Conservation (phyloP, 2,329 filamentous ascomycete species). For the Pseudogymnoascus sp. region DNA sequence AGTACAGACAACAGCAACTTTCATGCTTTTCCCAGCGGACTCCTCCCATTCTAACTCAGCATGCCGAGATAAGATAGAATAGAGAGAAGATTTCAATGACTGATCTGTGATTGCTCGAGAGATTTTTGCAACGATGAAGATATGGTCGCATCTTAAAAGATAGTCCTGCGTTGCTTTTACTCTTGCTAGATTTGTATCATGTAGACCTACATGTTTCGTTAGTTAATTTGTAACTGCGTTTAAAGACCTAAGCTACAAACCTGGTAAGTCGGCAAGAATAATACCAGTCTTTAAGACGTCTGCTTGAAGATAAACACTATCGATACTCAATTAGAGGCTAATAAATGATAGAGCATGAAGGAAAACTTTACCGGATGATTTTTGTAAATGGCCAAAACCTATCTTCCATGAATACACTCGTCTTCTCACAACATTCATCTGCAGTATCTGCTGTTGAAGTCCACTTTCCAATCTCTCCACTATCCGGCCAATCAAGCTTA, state of each 20-base stretch:
- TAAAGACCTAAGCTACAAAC: conserved; percentile 15
- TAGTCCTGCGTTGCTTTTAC: conserved; percentile 29
- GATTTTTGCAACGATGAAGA: conserved; percentile 31
- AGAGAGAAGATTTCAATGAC: conserved; percentile 28
- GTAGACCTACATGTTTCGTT: conserved; percentile 18
- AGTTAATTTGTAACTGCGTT: conserved; percentile 9
- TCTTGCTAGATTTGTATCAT: conserved; percentile 31
- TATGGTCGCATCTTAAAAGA: conserved; percentile 28
- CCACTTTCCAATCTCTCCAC: conserved; percentile 24
- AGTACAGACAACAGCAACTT: conserved; percentile 30
- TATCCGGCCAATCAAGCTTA: conserved; percentile 27
- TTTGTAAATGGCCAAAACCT: conserved; percentile 31
- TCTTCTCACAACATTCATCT: conserved; percentile 26
- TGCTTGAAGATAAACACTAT: conserved; percentile 27
- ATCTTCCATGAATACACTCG: conserved; percentile 27
- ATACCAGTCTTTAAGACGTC: conserved; percentile 28
- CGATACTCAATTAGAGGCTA: conserved; percentile 10
- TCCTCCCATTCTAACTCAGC: conserved; percentile 25
- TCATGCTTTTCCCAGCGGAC: conserved; percentile 18
- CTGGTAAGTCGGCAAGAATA: conserved; percentile 30
- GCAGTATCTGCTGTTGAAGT: conserved; percentile 24
- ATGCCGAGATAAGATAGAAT: conserved; percentile 24
- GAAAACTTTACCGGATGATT: conserved; percentile 25
- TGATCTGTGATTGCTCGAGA: conserved; percentile 28
- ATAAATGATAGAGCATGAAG: neutral